Percentiles rank a stretch among this genome's conserved stretches.
Conservation (phyloP, 2,329 filamentous ascomycete species). For the Aureobasidium lini region DNA sequence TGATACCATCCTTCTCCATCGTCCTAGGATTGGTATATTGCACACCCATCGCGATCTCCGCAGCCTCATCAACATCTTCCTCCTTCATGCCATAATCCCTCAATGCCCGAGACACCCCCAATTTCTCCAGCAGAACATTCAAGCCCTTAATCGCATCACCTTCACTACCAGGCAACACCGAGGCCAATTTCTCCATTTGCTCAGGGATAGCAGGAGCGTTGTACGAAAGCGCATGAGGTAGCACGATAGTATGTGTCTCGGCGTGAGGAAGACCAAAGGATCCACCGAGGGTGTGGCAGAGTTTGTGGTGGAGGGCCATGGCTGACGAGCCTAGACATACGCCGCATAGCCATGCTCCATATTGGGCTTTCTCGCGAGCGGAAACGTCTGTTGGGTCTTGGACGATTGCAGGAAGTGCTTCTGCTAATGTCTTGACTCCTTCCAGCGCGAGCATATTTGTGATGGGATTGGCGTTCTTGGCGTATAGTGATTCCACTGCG, state of each 20-base stretch:
- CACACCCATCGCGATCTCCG: conserved; percentile 51
- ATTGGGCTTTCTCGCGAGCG: conserved; percentile 37
- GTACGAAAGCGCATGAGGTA: conserved; percentile 57
- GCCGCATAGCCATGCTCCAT: conserved; percentile 60
- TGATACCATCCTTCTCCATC: conserved; percentile 45
- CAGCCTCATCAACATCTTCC: conserved; percentile 52
- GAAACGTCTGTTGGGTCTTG: conserved; percentile 30
- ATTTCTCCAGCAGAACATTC: conserved; percentile 47
- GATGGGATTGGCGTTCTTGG: conserved; percentile 54
- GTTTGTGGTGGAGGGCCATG: conserved; percentile 61
- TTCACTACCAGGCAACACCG: conserved; percentile 47
- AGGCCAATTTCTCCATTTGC: conserved; percentile 46
- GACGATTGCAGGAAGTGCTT: conserved; percentile 47
- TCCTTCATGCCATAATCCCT: conserved; percentile 54
- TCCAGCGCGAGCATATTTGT: conserved; percentile 52
- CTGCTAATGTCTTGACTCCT: conserved; percentile 47
- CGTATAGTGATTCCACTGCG: conserved; percentile 58
- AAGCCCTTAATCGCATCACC: conserved; percentile 52
- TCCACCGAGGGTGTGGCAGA: conserved; percentile 58
- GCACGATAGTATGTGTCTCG: conserved; percentile 56
- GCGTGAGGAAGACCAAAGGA: conserved; percentile 58
- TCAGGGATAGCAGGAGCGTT: conserved; percentile 50
- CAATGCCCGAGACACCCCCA: conserved; percentile 47
- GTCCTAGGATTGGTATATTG: conserved; percentile 53
- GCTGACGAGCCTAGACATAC: conserved; percentile 51